These are phyloP conservation scores for Suillus decipiens DNA, from an alignment of 768 basidiomycete species.

Conservation along the genomic window DNA sequence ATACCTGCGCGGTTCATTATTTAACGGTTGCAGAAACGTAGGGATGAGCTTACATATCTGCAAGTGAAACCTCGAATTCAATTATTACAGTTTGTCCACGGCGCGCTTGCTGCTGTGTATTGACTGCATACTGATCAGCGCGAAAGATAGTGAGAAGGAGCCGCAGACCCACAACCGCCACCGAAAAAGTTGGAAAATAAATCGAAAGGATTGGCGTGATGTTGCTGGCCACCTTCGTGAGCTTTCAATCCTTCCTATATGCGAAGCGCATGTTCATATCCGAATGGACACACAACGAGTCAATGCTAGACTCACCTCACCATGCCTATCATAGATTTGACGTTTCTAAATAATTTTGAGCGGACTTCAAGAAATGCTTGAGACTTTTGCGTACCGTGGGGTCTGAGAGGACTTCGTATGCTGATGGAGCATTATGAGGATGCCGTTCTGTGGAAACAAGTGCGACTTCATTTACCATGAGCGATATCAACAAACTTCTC, in stretches of 20 bases:
- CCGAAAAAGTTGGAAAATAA: conserved; percentile 94
- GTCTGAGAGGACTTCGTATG: conserved; percentile 96
- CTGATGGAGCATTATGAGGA: conserved; percentile 37
- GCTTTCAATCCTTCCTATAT: conserved; percentile 85
- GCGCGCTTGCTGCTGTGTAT: conserved; percentile 62
- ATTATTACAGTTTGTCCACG: conserved; percentile 75
- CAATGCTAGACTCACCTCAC: conserved; percentile 56
- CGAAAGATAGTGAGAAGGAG: background rate
- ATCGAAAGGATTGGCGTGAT: conserved; percentile 86
- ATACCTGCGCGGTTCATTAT: conserved; percentile 52
- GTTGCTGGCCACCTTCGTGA: conserved; percentile 82
- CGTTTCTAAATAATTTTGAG: conserved; percentile 63
- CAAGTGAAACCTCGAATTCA: conserved; percentile 83
- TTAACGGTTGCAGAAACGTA: conserved; percentile 6
- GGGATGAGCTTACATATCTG: conserved; percentile 66
- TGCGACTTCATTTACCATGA: conserved; percentile 56
- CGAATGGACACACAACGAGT: conserved; percentile 13
- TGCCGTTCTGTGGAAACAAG: conserved; percentile 1
- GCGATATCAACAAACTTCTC: conserved; percentile 90
- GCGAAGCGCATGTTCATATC: conserved; percentile 11
- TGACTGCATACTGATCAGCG: conserved; percentile 25
- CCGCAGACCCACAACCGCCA: conserved; percentile 60
- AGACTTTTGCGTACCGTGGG: conserved; percentile 51
- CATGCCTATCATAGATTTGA: conserved; percentile 90
- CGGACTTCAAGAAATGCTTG: background rate